Evolutionary conservation across 345 rosid species (phyloP), one percentile per base, ranked within the genome.

Genomic region (Durio zibethinus): DNA sequence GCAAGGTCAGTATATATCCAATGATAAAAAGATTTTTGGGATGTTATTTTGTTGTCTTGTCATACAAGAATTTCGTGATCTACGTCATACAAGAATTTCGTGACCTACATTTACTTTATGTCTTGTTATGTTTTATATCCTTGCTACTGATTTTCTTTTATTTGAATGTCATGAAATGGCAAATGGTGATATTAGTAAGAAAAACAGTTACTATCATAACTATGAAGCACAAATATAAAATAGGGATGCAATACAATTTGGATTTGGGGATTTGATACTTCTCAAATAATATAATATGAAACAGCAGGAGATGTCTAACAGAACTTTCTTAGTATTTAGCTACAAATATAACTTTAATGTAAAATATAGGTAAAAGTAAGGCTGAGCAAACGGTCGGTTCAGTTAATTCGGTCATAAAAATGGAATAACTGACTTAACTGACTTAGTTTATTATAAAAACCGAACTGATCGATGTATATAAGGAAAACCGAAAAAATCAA

Each of bases 1-100:
- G 88, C 82, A 96, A 96, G 94, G 99, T 93, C 38, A 83, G 85
- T 82, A 29, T 33, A 14, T 15, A 62, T 48, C 43, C 15, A 15
- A 29, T 61, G 50, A 23, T 40, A 62, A 23, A 43, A 20, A 10
- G 10, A 10, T 63, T 72, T 36, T 50, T 36, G 52, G 14, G n/a
- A 15, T 60, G 1, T 71, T 40, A 12, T 10, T 62, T 36, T 52
- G n/a, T 63, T 33, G 11, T 33, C 29, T 20, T 75, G 12, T 36
- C 54, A 31, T 62, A n/a, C n/a, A n/a, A n/a, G n/a, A n/a, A n/a
- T n/a, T n/a, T n/a, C n/a, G n/a, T n/a, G n/a, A n/a, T n/a, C n/a
- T n/a, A n/a, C n/a, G 12, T 38, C 56, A 33, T 63, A 27, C 25
- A 20, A 15, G 16, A 14, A 33, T 48, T 45, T n/a, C 14, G 27